A percentile compares a stretch with the other conserved stretches of the same genome.
Evolutionary conservation across 805 yeast genomes (phyloP).

Genomic region (Cyberlindnera bimundalis): DNA sequence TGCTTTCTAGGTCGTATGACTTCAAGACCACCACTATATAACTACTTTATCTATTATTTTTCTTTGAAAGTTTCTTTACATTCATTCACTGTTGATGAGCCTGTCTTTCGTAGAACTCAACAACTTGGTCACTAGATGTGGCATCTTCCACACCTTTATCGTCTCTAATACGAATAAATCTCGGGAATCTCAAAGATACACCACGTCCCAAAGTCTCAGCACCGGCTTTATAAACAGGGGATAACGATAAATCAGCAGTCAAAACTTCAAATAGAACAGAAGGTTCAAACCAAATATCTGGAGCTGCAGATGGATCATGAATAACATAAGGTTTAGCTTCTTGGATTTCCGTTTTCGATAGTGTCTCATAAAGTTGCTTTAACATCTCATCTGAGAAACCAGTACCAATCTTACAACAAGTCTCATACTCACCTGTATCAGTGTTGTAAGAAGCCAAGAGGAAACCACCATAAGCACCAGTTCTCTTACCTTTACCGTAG

Average conservation of each 20-base stretch:
- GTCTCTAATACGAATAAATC: slow-evolving; percentile 79
- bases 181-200: slow-evolving; percentile 81
- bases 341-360: slow-evolving; percentile 63
- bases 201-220: slow-evolving; percentile 72
- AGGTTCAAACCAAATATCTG: slow-evolving; percentile 96
- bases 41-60: too few species aligned
- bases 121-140: slow-evolving; percentile 77
- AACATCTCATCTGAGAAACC: slow-evolving; percentile 90
- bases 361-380: slow-evolving; percentile 50
- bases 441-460: slow-evolving; percentile 85
- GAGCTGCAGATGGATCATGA: slow-evolving; percentile 69
- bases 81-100: slow-evolving; percentile 23
- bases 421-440: slow-evolving; percentile 89
- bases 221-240: slow-evolving; percentile 90
- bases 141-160: slow-evolving; percentile 87
- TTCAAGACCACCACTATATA: too few species aligned
- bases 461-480: slow-evolving; percentile 94
- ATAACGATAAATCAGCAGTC: slow-evolving; percentile 85
- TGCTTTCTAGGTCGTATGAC: too few species aligned
- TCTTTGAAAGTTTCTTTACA: too few species aligned
- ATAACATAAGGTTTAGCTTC: slow-evolving; percentile 66
- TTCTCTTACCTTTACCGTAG: slow-evolving; percentile 89
- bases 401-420: slow-evolving; percentile 96
- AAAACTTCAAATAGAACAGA: slow-evolving; percentile 78
- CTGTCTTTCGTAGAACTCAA: slow-evolving; percentile 80